Evolutionary conservation across 352 stramenopile genomes (phyloP).

Genomic region (Phytopythium sindhum): DNA sequence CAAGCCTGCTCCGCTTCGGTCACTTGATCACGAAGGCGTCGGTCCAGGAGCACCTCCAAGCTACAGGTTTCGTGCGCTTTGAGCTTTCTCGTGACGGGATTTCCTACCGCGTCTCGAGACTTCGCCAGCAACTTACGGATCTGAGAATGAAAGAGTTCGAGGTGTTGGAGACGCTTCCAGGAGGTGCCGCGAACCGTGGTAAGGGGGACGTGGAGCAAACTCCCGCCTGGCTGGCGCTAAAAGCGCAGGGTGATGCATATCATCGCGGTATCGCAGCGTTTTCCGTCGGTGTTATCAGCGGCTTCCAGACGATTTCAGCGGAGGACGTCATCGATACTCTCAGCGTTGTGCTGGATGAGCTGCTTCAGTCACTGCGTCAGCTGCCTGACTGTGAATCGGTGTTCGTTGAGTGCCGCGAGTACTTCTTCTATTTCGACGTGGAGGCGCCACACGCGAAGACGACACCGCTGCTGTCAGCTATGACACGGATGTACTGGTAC

Average conservation of each 20-base stretch:
- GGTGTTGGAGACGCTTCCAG: constrained; percentile 28
- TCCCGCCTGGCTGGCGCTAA: neutral
- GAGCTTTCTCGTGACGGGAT: neutral
- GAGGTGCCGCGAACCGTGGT: neutral
- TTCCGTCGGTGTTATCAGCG: neutral
- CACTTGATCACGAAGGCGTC: neutral
- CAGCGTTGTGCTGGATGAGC: neutral
- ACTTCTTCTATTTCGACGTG: constrained; percentile 75
- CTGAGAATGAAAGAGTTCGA: constrained; percentile 27
- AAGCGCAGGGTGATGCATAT: neutral
- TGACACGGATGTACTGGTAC: constrained; percentile 63
- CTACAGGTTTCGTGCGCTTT: neutral
- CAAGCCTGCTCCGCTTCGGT: constrained; percentile 3
- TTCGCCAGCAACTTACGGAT: constrained; percentile 29
- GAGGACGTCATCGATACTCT: neutral
- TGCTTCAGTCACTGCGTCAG: constrained; percentile 27
- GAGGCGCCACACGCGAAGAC: constrained; percentile 34
- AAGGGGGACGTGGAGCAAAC: neutral
- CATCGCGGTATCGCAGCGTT: neutral
- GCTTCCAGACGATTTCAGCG: neutral
- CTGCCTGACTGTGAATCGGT: constrained; percentile 59
- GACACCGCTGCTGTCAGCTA: constrained; percentile 54
- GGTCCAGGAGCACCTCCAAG: neutral
- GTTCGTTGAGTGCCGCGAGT: constrained; percentile 45
- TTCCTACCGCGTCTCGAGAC: constrained; percentile 3